Base-by-base conservation (phyloP, 192 early-diverging fungal species). In the Dissophora ornata region DNA sequence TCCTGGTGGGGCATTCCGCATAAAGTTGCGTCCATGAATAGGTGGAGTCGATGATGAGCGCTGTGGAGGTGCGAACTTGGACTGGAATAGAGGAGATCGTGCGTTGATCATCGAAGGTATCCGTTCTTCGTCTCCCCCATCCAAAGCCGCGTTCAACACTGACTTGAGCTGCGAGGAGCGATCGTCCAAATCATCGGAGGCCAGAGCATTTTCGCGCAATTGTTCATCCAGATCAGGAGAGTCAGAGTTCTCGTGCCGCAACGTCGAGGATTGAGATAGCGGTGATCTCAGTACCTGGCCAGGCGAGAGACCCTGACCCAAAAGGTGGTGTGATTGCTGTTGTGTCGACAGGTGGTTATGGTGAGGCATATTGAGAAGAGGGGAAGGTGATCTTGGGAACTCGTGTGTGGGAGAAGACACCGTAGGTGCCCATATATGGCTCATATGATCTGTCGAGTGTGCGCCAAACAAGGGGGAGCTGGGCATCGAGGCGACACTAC, bases 21-120 rank as follows among this genome's bases (percentile, higher is more conserved):
- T 77, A 86, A 66, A 84, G 70, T 69, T 83, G 21, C 77, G 81
- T 45, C 64, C 69, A 40, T 83, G 83, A 32, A 80, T 77, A 7
- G 91, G 91, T 4, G 91, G 91, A 7, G 91, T 92, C 3, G 90
- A 91, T 4, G 89, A 84, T 2, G 90, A 80, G 19, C 91, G 87
- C n/a, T 83, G 82, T 1, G 85, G 89, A 2, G 89, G 86, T 5
- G 79, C 74, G 38, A 83, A 82, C 53, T 81, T 83, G 3, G 50
- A 44, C 42, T 81, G 71, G 57, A 80, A 69, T 15, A 75, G 44
- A 11, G 80, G 81, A 19, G 80, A 79, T 16, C 73, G 64, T 21
- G 61, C 55, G 26, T 21, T 71, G 41, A 65, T 33, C 12, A 56
- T 49, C 2, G 57, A 32, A 30, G 67, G 66, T 61, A 86, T 62